Conservation (phyloP, 371 early-diverging fungal genomes). For the Actinomortierella ambigua region DNA sequence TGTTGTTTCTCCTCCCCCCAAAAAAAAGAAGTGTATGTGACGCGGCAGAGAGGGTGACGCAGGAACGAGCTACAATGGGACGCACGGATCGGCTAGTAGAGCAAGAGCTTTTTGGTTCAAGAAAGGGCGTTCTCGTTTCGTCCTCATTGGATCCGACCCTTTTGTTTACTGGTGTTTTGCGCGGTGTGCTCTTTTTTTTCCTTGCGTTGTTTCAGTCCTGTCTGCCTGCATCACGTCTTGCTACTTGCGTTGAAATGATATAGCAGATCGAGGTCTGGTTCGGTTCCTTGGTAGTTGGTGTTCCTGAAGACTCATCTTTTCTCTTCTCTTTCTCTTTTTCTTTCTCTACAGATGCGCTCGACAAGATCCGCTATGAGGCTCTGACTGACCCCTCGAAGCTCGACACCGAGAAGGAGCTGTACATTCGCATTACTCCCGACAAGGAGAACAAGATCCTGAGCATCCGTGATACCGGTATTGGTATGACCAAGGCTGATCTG, state of each 20-base stretch:
- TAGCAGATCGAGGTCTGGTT: too few relatives aligned
- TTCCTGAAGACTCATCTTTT: neutral
- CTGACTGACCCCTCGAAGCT: slow-evolving; percentile 82
- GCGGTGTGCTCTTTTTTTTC: too few relatives aligned
- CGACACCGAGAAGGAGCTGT: slow-evolving; percentile 77
- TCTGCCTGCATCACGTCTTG: neutral
- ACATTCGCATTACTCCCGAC: slow-evolving; percentile 89
- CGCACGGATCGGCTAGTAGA: too few relatives aligned
- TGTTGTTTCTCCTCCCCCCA: neutral
- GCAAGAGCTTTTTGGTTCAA: too few relatives aligned
- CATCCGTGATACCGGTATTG: slow-evolving; percentile 88
- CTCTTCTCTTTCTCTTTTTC: neutral
- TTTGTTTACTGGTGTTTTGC: too few relatives aligned
- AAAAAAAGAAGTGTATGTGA: too few relatives aligned
- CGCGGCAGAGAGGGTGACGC: too few relatives aligned
- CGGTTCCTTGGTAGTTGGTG: too few relatives aligned
- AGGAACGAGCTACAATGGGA: too few relatives aligned
- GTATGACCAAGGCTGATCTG: slow-evolving; percentile 97
- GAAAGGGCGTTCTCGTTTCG: too few relatives aligned
- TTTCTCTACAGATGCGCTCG: slow-evolving; percentile 77
- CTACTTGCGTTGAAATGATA: neutral
- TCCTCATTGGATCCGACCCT: too few relatives aligned
- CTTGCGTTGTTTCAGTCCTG: neutral
- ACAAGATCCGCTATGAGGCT: slow-evolving; percentile 90
- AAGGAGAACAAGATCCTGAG: slow-evolving; percentile 70